Evolutionary conservation across 352 stramenopile genomes (phyloP), one percentile per base, ranked within the genome.

Genomic region (Blastocystis sp.): DNA sequence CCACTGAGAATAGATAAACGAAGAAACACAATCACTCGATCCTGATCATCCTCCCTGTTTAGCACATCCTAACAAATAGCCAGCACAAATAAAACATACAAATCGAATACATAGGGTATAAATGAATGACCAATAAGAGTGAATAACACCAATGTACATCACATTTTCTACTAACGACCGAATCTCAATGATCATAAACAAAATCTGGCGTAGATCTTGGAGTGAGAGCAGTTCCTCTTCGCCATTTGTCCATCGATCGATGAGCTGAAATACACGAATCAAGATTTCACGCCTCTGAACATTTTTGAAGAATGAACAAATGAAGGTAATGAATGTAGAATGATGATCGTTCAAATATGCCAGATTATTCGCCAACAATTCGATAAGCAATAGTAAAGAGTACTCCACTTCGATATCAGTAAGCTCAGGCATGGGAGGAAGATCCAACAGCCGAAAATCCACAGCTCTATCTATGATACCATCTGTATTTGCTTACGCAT

Each of bases 361-460:
- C 0, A 66, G 29, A 39, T 66, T 20, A 29, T 11, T 37, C 3
- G 54, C 29, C 0, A 66, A 23, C 15, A 66, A 43, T 9, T 84
- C 29, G 43, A 84, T 15, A 8, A 84, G 34, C 2, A 84, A 37
- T 11, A 66, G 43, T 4, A 84, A 37, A 64, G 8, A 34, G 73
- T 84, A 68, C 3, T 69, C 37, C 20, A 84, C 6, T 53, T 84
- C 73, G 23, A 64, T 64, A 9, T 84, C 50, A 20, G 20, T 61
- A 5, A 84, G 43, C 50, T 68, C 29, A 8, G 73, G 73, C 18
- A 84, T 64, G 7, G 73, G 47, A n/a, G 73, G 73, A 8, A 84
- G 50, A 13, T 53, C 73, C 39, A 84, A 47, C n/a, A 47, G 23
- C n/a, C 23, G 13, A 11, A 53, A 66, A 7, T 66, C 45, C 29